These are phyloP conservation scores for Ceratocystis papillata DNA, from an alignment of 2,329 filamentous ascomycete species.

Conservation along the genomic window DNA sequence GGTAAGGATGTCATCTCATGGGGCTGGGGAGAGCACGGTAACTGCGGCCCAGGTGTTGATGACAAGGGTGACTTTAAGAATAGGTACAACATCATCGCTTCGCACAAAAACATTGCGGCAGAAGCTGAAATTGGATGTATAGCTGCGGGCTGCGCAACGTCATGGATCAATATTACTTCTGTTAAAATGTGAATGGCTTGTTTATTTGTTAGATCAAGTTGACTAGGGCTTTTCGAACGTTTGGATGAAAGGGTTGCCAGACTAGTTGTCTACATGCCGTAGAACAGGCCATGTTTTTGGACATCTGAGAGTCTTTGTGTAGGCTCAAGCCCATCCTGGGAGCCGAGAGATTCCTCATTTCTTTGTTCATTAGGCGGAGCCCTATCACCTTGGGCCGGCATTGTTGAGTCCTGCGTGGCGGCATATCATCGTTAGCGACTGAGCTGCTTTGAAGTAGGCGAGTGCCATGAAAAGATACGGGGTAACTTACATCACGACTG, in stretches of 20 bases:
- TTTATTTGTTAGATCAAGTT: background rate
- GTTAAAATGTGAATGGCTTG: constrained; percentile 13
- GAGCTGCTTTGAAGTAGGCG: background rate
- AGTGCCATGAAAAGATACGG: background rate
- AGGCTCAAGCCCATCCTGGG: constrained; percentile 43
- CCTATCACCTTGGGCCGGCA: background rate
- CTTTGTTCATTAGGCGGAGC: background rate
- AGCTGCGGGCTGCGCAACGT: constrained; percentile 84
- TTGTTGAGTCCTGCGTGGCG: background rate
- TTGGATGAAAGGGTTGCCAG: too few species aligned
- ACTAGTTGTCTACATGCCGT: constrained; percentile 18
- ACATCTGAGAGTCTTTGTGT: constrained; percentile 66
- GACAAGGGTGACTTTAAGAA: constrained; percentile 56
- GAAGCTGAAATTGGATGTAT: constrained; percentile 47
- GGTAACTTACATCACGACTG: constrained; percentile 45
- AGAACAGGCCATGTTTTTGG: constrained; percentile 37
- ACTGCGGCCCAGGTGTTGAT: constrained; percentile 62
- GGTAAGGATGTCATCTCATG: constrained; percentile 63
- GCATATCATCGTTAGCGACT: background rate
- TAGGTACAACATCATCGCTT: constrained; percentile 55
- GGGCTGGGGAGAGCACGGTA: constrained; percentile 98
- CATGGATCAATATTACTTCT: constrained; percentile 53
- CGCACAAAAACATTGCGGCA: constrained; percentile 43
- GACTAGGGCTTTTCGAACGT: background rate
- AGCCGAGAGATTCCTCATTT: background rate